Evolutionary conservation across 2,329 filamentous ascomycete genomes (phyloP), one percentile per base, ranked within the genome.

Genomic region (Pyrenophora graminea): DNA sequence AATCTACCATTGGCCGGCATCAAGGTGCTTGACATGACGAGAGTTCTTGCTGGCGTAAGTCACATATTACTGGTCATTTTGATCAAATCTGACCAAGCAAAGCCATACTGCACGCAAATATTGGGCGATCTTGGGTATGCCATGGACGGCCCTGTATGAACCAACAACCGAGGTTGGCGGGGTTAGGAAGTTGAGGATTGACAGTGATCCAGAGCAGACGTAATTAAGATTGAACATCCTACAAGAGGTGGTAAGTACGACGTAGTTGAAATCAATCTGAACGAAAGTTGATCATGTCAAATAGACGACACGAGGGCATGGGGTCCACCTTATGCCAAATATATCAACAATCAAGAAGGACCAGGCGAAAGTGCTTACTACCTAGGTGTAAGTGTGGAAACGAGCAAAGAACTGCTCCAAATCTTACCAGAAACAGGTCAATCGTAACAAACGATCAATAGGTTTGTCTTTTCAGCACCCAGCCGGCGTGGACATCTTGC

Each of bases 41-140:
- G 94, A 76, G 94, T 99, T 1, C 77, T 99, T 58, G 94, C 94
- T 57, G 94, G 94, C 50, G 93, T 97, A 79, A 76, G 88, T 81
- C 2, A 15, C 15, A 13, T 1, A 1, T 12, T 15, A 8, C 9
- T 0, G 6, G 4, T 15, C 10, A 3, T 2, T 4, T 4, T 32
- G 9, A n/a, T 18, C 2, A 31, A n/a, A 10, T 49, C 66, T 73
- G 31, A 73, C 49, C 6, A 32, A 6, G 5, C 49, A 12, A 66
- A 97, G 91, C 94, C 94, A 60, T 97, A 97, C 70, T 97, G 91
- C 67, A 97, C 94, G 32, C 94, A 99, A 73, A 97, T 99, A 46
- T 77, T 99, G 8, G 94, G 93, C 49, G 94, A 99, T 75, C 82
- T 99, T 63, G 94, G 94, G 93, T 96, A 85, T 73, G 85, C 55